A percentile compares a stretch with the other conserved stretches of the same genome.
Conservation (phyloP, 768 basidiomycete species). For the Kwoniella botswanensis region DNA sequence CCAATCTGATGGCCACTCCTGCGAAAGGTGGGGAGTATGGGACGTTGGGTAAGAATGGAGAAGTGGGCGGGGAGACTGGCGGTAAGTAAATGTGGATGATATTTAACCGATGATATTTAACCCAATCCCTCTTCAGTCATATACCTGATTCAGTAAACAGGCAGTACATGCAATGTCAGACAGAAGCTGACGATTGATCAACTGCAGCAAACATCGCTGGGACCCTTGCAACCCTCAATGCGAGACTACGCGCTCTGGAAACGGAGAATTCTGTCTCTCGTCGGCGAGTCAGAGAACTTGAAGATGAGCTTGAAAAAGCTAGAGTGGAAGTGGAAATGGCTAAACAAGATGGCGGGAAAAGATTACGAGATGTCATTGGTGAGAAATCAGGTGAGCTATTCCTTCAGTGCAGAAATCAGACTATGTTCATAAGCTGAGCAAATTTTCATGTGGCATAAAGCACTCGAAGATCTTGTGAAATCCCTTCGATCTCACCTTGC, state of each 20-base stretch:
- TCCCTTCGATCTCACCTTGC: conserved; percentile 76
- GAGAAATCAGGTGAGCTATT: conserved; percentile 77
- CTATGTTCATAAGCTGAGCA: background rate
- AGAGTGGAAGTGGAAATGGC: conserved; percentile 63
- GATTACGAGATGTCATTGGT: conserved; percentile 78
- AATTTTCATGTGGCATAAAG: conserved; percentile 60
- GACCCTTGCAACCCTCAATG: conserved; percentile 53
- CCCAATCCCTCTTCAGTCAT: background rate
- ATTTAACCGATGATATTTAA: background rate
- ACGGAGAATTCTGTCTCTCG: conserved; percentile 81
- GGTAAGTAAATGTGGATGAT: conserved; percentile 36
- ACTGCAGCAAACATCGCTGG: conserved; percentile 35
- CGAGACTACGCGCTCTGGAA: conserved; percentile 73
- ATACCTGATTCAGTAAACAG: background rate
- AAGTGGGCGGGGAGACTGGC: conserved; percentile 38
- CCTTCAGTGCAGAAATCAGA: conserved; percentile 24
- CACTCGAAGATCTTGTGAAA: conserved; percentile 76
- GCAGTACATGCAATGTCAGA: background rate
- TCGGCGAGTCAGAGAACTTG: conserved; percentile 81
- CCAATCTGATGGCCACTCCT: conserved; percentile 54
- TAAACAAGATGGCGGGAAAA: conserved; percentile 60
- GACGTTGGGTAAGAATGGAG: conserved; percentile 45
- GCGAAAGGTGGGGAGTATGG: conserved; percentile 49
- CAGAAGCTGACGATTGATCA: background rate
- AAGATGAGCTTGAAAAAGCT: conserved; percentile 75